Conservation (phyloP, 2,329 filamentous ascomycete genomes). For the Cytospora piceicola region DNA sequence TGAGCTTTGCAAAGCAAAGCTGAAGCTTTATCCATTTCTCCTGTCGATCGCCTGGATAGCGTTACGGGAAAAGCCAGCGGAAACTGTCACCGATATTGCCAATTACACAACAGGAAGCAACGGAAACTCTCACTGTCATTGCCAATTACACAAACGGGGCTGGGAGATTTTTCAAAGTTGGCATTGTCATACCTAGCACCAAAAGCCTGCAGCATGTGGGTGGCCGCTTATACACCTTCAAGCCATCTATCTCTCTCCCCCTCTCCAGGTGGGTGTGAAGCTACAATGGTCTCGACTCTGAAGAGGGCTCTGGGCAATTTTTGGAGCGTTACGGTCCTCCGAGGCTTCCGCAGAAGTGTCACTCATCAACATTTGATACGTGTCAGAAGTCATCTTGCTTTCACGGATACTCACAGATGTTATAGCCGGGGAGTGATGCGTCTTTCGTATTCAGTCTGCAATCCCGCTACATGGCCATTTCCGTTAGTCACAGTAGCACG, state of each 20-base stretch:
- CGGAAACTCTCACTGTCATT: not conserved
- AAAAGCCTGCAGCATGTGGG: not conserved
- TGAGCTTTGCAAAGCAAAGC: not conserved
- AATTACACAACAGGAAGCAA: not conserved
- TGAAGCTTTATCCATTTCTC: not conserved
- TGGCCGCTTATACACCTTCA: not conserved
- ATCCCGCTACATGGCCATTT: not conserved
- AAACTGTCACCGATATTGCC: too few species aligned
- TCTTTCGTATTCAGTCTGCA: not conserved
- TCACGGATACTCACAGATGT: not conserved
- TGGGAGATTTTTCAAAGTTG: not conserved
- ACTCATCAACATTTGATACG: not conserved
- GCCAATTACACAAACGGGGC: not conserved
- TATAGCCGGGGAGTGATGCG: not conserved
- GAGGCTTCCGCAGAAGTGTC: not conserved
- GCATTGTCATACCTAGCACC: not conserved
- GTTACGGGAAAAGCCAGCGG: too few species aligned
- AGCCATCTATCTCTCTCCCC: not conserved
- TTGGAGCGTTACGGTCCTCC: not conserved
- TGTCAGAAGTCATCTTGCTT: not conserved
- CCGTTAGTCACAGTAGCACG: not conserved
- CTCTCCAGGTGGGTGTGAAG: not conserved
- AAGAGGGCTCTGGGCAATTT: conserved; percentile 1
- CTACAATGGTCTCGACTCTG: not conserved
- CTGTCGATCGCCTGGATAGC: not conserved